Evolutionary conservation across 352 stramenopile species (phyloP), one percentile per base, ranked within the genome.

Genomic region (Phytophthora cryptogea): DNA sequence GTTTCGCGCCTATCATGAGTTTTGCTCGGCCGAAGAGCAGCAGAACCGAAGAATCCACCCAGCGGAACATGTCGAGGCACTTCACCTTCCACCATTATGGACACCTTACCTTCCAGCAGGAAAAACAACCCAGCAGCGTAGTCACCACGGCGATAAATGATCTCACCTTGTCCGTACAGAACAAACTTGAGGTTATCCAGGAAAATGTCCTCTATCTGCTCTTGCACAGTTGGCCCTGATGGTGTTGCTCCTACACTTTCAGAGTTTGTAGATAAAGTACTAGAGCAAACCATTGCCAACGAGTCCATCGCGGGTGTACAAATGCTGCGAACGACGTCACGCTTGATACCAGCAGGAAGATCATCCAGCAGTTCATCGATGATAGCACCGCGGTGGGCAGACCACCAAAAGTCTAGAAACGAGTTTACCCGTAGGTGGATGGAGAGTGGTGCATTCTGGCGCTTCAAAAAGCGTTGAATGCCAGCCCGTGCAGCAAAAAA

Each of bases 341-440:
- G 68, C 37, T 88, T 83, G 42, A 88, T 86, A 8, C 52, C 73
- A 17, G 49, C 54, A 0, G 80, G 80, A 1, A 90, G 65, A 30
- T 90, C 78, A 7, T 80, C 37, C 5, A 90, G 49, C 8, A 90
- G 47, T 20, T 88, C 72, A 32, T 78, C 74, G 37, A 90, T 79
- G 41, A 87, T 83, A 13, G 80, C 78, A 8, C 80, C 78, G 8
- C 80, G 75, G 37, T 89, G 80, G 5, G 77, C 63, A 11, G 77
- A 84, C 80, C 80, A 88, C 80, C 80, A 89, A 16, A 81, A 89
- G 42, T 89, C 77, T 10, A 89, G 40, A 40, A 88, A 89, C 11
- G 77, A 79, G 55, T 86, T 86, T 5, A 89, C 80, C 4, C 77
- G 73, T 8, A 76, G 64, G 27, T 88, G 75, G 36, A 89, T 83